Conservation (phyloP, 2,329 filamentous ascomycete genomes). For the Fusarium anthophilum region DNA sequence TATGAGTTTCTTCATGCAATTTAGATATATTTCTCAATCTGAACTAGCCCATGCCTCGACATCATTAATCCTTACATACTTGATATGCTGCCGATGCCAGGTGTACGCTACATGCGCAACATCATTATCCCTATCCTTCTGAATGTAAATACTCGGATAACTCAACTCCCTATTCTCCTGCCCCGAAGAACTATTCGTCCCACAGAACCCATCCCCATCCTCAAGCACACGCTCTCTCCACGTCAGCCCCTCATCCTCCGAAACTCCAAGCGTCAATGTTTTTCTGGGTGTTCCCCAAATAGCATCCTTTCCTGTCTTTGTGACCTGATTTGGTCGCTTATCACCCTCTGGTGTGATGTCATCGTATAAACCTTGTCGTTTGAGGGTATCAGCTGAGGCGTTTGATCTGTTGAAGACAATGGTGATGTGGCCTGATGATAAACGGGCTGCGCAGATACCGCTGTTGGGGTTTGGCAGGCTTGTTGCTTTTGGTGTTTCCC, state of each 20-base stretch:
- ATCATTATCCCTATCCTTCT: conserved; percentile 23
- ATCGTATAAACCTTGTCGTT: conserved; percentile 54
- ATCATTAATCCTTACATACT: conserved; percentile 48
- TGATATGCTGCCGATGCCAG: conserved; percentile 54
- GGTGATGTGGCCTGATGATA: conserved; percentile 48
- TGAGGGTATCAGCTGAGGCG: conserved; percentile 44
- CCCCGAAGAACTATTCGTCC: conserved; percentile 55
- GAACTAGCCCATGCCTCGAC: conserved; percentile 38
- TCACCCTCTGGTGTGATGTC: conserved; percentile 54
- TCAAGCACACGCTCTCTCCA: conserved; percentile 53
- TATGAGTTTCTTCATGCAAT: accelerated
- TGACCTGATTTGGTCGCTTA: conserved; percentile 50
- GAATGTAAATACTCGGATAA: conserved; percentile 53
- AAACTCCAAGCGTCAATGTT: conserved; percentile 48
- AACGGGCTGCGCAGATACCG: conserved; percentile 51
- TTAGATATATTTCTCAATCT: accelerated
- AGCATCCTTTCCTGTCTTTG: conserved; percentile 49
- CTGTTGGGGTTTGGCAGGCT: conserved; percentile 55
- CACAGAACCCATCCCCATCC: conserved; percentile 56
- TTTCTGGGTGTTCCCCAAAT: conserved; percentile 56
- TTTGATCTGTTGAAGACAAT: conserved; percentile 54
- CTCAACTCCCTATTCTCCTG: conserved; percentile 55
- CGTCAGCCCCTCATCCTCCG: conserved; percentile 48
- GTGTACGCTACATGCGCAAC: conserved; percentile 53
- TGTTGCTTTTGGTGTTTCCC: conserved; percentile 49